phyloP scores from a whole-genome alignment of 2,329 filamentous ascomycete species.

The Colletotrichum lini region DNA sequence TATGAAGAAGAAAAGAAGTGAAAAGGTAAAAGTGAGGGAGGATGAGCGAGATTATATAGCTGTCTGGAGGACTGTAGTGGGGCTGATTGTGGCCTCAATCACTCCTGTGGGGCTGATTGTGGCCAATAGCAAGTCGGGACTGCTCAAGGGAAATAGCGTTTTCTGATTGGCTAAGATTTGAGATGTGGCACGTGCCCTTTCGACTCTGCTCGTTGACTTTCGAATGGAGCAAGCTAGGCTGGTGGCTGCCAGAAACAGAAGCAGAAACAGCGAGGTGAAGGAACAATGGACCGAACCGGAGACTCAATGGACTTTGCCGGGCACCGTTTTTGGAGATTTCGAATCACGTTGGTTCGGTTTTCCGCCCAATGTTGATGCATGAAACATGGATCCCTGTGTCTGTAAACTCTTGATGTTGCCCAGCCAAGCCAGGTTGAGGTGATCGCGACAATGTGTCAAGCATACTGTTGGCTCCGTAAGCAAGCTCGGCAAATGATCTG shows the following conservation, averaged over 20 bases:
- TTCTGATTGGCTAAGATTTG: conserved; percentile 1
- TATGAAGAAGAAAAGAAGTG: conserved; percentile 56
- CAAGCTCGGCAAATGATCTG: too few relatives aligned
- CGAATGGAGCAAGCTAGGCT: neutral
- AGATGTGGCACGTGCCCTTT: neutral
- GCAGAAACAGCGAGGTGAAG: neutral
- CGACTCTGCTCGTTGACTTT: neutral
- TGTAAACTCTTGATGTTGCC: too few relatives aligned
- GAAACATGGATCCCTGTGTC: too few relatives aligned
- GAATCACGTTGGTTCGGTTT: too few relatives aligned
- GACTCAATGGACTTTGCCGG: too few relatives aligned
- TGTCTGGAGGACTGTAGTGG: neutral
- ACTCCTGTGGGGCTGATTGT: neutral
- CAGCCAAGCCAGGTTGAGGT: too few relatives aligned
- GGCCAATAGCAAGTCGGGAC: neutral
- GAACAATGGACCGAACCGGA: too few relatives aligned
- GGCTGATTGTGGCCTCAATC: conserved; percentile 20
- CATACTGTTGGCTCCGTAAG: too few relatives aligned
- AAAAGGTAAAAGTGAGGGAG: conserved; percentile 40
- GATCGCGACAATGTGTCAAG: too few relatives aligned
- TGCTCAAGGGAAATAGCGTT: neutral
- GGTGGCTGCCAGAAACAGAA: neutral
- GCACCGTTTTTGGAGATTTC: too few relatives aligned
- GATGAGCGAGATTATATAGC: conserved; percentile 51
- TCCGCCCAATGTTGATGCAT: too few relatives aligned